phyloP scores from a whole-genome alignment of 768 basidiomycete genomes.

The Omphalotus guepiniiformis region DNA sequence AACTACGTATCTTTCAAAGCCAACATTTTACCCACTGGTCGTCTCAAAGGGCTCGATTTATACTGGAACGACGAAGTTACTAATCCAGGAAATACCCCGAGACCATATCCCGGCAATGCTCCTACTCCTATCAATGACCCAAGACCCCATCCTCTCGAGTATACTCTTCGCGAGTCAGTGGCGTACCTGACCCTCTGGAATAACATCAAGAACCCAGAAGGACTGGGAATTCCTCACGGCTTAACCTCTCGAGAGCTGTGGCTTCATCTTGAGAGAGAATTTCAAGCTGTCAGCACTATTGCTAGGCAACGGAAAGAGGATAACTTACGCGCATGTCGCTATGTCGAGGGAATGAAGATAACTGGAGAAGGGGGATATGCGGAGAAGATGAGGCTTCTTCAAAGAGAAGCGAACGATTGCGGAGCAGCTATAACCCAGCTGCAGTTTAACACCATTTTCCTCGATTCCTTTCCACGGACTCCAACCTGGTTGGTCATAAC shows the following conservation, averaged over 20 bases:
- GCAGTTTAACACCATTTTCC: conserved; percentile 2
- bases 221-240: not conserved
- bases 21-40: not conserved
- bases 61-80: conserved; percentile 2
- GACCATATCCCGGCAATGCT: not conserved
- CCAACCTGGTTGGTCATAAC: not conserved
- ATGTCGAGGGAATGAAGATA: not conserved
- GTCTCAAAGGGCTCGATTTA: not conserved
- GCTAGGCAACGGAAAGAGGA: not conserved
- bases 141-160: not conserved
- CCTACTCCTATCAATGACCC: not conserved
- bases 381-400: no score
- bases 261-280: not conserved
- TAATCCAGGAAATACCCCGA: not conserved
- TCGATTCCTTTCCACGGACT: not conserved
- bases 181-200: not conserved
- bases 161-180: not conserved
- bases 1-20: conserved; percentile 1
- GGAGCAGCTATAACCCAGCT: not conserved
- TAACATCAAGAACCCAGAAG: not conserved
- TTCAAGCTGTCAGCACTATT: not conserved
- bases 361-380: not conserved
- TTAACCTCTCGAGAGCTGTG: conserved; percentile 1
- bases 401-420: not conserved
- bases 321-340: not conserved